These are phyloP conservation scores for Stemphylium lycopersici DNA, from an alignment of 2,329 filamentous ascomycete genomes.

Conservation along the genomic window DNA sequence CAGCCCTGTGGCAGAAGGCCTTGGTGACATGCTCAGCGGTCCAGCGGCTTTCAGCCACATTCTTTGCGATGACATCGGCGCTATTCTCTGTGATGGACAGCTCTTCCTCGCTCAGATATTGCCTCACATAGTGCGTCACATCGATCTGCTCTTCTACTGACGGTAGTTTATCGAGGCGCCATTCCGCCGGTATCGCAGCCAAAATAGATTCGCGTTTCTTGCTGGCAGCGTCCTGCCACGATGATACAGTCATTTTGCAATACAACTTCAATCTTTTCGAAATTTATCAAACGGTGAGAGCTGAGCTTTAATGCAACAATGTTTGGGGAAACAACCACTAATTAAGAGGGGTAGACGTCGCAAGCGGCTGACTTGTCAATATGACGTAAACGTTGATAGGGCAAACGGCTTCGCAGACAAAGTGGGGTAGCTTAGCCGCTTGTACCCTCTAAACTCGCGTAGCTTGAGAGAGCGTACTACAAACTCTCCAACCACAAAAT, in stretches of 20 bases:
- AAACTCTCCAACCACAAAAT: too few species aligned
- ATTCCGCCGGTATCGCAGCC: slow-evolving; percentile 62
- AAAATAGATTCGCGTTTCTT: slow-evolving; percentile 62
- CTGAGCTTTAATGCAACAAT: too few species aligned
- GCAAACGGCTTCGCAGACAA: too few species aligned
- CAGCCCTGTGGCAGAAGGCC: slow-evolving; percentile 63
- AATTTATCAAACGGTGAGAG: too few species aligned
- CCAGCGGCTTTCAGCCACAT: slow-evolving; percentile 62
- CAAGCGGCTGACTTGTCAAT: too few species aligned
- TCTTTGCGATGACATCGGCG: slow-evolving; percentile 61
- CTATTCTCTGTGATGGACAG: slow-evolving; percentile 67
- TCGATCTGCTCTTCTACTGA: slow-evolving; percentile 58
- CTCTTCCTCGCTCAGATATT: slow-evolving; percentile 61
- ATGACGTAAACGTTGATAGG: too few species aligned
- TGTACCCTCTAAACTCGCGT: too few species aligned
- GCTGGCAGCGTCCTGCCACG: slow-evolving; percentile 59
- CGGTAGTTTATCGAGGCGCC: slow-evolving; percentile 59
- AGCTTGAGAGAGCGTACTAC: too few species aligned
- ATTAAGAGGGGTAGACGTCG: too few species aligned
- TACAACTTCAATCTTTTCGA: too few species aligned
- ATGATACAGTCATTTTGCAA: slow-evolving; percentile 20
- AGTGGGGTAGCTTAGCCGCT: too few species aligned
- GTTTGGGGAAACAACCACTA: too few species aligned
- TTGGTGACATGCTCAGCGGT: slow-evolving; percentile 61
- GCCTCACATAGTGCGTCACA: slow-evolving; percentile 58